These are phyloP conservation scores for Solanum tarijense DNA, from an alignment of 257 asterid species.

Conservation along the genomic window DNA sequence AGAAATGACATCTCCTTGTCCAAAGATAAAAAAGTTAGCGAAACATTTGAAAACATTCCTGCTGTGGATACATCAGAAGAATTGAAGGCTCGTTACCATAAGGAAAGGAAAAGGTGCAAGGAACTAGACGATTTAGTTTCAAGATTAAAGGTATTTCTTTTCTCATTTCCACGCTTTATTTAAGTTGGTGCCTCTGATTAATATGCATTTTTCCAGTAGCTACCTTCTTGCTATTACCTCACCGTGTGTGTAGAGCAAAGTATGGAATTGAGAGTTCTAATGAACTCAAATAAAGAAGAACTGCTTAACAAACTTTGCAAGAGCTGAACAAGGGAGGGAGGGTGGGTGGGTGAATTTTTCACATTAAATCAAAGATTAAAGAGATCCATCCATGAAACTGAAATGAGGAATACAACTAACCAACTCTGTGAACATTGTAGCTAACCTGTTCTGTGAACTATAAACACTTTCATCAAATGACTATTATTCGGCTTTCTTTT, in stretches of 20 bases:
- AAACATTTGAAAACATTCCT: constrained; percentile 12
- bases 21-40: constrained; percentile 12
- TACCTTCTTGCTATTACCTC: neutral
- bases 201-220: neutral
- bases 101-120: constrained; percentile 30
- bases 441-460: neutral
- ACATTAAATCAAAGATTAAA: neutral
- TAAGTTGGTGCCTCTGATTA: neutral
- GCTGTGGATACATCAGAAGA: constrained; percentile 22
- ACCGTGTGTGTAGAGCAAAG: neutral
- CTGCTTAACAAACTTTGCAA: neutral
- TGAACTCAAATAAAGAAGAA: neutral
- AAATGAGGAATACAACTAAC: neutral
- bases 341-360: neutral
- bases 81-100: constrained; percentile 19
- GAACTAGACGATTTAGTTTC: constrained; percentile 20
- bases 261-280: neutral
- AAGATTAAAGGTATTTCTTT: constrained; percentile 31
- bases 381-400: neutral
- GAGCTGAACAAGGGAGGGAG: neutral
- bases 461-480: neutral
- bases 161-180: neutral
- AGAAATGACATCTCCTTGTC: constrained; percentile 14
- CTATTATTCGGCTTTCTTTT: neutral
- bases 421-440: neutral